phyloP scores from a whole-genome alignment of 768 basidiomycete genomes.

The Leccinum arenicola region DNA sequence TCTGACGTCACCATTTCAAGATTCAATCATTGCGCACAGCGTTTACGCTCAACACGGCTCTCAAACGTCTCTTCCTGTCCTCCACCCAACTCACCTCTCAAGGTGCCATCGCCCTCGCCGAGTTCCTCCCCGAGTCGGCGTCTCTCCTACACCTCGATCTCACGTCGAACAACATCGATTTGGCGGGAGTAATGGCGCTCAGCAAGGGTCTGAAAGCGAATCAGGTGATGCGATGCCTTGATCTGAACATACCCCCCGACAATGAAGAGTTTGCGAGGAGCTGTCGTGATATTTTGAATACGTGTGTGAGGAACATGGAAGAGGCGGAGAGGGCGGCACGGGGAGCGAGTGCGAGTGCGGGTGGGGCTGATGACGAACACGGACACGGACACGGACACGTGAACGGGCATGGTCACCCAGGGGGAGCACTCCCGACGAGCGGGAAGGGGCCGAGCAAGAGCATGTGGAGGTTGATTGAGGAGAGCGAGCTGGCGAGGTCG shows the following conservation, averaged over 20 bases:
- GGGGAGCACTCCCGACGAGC: constrained; percentile 25
- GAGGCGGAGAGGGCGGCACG: constrained; percentile 50
- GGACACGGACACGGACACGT: too few relatives aligned
- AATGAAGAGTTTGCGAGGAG: constrained; percentile 82
- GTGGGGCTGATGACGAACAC: not conserved
- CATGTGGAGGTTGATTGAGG: constrained; percentile 84
- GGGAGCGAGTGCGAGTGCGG: constrained; percentile 1
- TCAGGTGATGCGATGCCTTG: constrained; percentile 84
- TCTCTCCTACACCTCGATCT: constrained; percentile 90
- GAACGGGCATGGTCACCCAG: constrained; percentile 17
- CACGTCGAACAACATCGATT: constrained; percentile 77
- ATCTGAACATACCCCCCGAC: constrained; percentile 86
- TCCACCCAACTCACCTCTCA: constrained; percentile 75
- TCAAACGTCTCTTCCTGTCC: constrained; percentile 90
- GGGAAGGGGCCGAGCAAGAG: constrained; percentile 63
- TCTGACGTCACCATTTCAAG: constrained; percentile 31
- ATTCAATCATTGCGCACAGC: constrained; percentile 88
- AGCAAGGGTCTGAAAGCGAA: constrained; percentile 84
- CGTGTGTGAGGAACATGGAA: constrained; percentile 88
- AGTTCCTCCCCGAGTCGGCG: constrained; percentile 92
- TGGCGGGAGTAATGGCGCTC: constrained; percentile 92
- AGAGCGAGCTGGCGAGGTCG: constrained; percentile 74
- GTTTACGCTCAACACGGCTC: constrained; percentile 86
- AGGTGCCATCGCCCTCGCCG: constrained; percentile 92
- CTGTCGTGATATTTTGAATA: constrained; percentile 85